Percentiles rank a stretch among this genome's conserved stretches.
These are phyloP conservation scores for Phaffomyces thermotolerans DNA, from an alignment of 805 yeast genomes.

Conservation along the genomic window DNA sequence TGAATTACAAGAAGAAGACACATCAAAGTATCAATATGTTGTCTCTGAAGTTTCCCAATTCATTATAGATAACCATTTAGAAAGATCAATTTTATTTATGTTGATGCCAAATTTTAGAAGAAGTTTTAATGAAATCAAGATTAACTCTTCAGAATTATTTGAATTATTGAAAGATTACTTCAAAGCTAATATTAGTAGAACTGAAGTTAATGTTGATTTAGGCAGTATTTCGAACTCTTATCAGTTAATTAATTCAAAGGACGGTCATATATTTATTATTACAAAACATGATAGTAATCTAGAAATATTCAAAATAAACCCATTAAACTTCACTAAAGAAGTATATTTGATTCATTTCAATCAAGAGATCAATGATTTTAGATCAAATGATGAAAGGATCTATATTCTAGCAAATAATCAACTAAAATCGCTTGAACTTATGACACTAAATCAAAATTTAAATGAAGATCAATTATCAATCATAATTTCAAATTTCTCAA, in stretches of 20 bases:
- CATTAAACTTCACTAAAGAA: neutral
- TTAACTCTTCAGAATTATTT: slow-evolving; percentile 18
- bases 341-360: slow-evolving; percentile 1
- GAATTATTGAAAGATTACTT: slow-evolving; percentile 11
- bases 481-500: neutral
- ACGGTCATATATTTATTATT: slow-evolving; percentile 7
- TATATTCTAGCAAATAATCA: slow-evolving; percentile 4
- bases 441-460: neutral
- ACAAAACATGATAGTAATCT: slow-evolving; percentile 7
- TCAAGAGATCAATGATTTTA: slow-evolving; percentile 8
- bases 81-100: slow-evolving; percentile 17
- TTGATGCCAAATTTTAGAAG: slow-evolving; percentile 18
- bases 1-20: slow-evolving; percentile 24
- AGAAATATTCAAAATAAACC: slow-evolving; percentile 12
- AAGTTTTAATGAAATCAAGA: slow-evolving; percentile 17
- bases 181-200: neutral
- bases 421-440: neutral
- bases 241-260: slow-evolving; percentile 6
- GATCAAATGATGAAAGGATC: slow-evolving; percentile 9
- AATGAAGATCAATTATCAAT: slow-evolving; percentile 1
- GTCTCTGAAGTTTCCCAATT: slow-evolving; percentile 23
- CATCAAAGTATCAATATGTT: slow-evolving; percentile 8
- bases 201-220: slow-evolving; percentile 4
- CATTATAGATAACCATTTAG: slow-evolving; percentile 18
- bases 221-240: slow-evolving; percentile 16